Evolutionary conservation across 805 yeast species (phyloP).

Genomic region (Myxozyma vanderwaltii): DNA sequence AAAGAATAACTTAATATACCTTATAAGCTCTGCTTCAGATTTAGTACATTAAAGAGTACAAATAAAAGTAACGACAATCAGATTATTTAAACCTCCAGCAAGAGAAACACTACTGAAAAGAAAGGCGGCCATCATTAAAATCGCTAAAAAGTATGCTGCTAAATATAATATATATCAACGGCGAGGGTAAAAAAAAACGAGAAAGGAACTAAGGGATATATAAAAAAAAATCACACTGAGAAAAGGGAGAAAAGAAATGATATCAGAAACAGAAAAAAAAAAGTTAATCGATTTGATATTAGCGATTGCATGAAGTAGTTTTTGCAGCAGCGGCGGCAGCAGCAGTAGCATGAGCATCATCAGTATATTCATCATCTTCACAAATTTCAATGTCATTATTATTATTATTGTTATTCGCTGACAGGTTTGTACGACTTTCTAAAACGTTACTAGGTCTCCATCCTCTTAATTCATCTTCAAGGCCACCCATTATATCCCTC

Average conservation of each 20-base stretch:
- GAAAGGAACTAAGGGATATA: no score
- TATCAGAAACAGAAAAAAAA: no score
- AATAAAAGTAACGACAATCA: no score
- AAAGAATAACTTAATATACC: no score
- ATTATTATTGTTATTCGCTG: not conserved
- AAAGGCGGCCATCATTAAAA: no score
- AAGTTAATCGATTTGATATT: not conserved
- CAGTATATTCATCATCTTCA: not conserved
- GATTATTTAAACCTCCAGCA: no score
- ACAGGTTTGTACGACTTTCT: not conserved
- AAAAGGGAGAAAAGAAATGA: not conserved
- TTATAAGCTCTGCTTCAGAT: no score
- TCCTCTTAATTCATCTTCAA: conserved; percentile 24
- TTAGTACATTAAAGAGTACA: no score
- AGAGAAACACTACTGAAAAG: not conserved
- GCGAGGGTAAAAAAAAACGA: no score
- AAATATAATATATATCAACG: no score
- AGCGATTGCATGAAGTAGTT: not conserved
- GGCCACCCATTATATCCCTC: conserved; percentile 17
- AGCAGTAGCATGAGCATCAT: not conserved
- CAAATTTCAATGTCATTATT: not conserved
- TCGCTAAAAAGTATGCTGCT: no score
- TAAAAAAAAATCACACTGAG: not conserved
- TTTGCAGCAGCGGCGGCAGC: conserved; percentile 5
- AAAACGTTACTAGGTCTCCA: conserved; percentile 19